These are phyloP conservation scores for Mycena belliarum DNA, from an alignment of 768 basidiomycete species.

Conservation along the genomic window DNA sequence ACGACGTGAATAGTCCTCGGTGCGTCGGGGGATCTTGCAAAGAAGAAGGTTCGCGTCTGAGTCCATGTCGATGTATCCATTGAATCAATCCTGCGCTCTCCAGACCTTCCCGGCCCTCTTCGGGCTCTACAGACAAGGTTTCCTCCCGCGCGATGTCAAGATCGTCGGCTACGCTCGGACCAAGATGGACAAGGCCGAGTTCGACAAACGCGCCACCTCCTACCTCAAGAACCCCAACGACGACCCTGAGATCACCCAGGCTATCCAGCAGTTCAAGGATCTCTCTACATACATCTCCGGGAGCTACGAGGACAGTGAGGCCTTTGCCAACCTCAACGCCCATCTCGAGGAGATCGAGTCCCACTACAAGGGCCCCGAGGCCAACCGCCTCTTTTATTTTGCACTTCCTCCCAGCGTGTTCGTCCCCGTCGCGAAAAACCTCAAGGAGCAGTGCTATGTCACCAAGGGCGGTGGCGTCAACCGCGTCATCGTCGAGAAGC, in stretches of 20 bases:
- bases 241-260: conserved; percentile 53
- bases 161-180: conserved; percentile 98
- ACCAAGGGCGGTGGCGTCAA: conserved; percentile 63
- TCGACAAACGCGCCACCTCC: conserved; percentile 77
- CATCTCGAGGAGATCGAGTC: conserved; percentile 52
- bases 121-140: conserved; percentile 76
- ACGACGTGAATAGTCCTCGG: conserved; percentile 68
- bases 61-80: neutral
- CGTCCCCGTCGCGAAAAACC: conserved; percentile 79
- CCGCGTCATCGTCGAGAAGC: conserved; percentile 97
- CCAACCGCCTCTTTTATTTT: conserved; percentile 93
- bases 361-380: conserved; percentile 28
- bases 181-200: conserved; percentile 87
- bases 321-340: conserved; percentile 76
- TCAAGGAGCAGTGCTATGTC: conserved; percentile 81
- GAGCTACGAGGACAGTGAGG: conserved; percentile 80
- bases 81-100: conserved; percentile 13
- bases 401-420: conserved; percentile 98
- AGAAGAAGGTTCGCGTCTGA: conserved; percentile 79
- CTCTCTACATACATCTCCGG: conserved; percentile 83
- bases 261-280: conserved; percentile 83
- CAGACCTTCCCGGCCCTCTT: conserved; percentile 97
- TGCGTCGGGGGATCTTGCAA: conserved; percentile 95
- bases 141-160: conserved; percentile 80
- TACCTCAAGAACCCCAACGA: conserved; percentile 83